Conservation (phyloP, 1,139 yeast species). For the Chernovozyma sophiae-reginae region DNA sequence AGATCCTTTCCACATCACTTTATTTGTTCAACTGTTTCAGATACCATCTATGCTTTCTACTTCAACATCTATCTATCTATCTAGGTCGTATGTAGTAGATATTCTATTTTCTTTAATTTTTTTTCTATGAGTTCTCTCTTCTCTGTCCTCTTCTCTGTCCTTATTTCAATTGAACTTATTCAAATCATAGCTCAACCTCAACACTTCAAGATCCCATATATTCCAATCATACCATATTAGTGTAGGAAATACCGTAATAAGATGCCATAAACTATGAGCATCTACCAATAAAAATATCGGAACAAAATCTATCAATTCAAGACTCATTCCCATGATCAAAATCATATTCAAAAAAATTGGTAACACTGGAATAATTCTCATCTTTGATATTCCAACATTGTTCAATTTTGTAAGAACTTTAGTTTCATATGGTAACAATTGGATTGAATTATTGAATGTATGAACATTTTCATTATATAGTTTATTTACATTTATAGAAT, state of each 20-base stretch:
- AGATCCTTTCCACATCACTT: too few relatives aligned
- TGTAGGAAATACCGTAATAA: conserved; percentile 40
- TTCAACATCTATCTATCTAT: too few relatives aligned
- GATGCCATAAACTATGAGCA: conserved; percentile 45
- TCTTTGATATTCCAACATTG: conserved; percentile 19
- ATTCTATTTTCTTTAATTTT: too few relatives aligned
- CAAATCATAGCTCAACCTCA: conserved; percentile 14
- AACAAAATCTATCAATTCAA: conserved; percentile 37
- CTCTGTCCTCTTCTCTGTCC: too few relatives aligned
- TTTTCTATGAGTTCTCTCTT: too few relatives aligned
- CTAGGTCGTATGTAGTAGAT: too few relatives aligned
- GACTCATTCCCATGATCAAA: conserved; percentile 31
- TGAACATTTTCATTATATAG: conserved; percentile 20
- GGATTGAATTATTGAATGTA: conserved; percentile 34
- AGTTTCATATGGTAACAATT: conserved; percentile 39
- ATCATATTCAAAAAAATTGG: conserved; percentile 36
- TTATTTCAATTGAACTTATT: conserved; percentile 12
- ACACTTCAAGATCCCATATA: conserved; percentile 45
- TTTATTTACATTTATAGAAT: conserved; percentile 20
- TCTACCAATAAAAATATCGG: conserved; percentile 34
- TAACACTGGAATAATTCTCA: conserved; percentile 30
- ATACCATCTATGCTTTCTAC: too few relatives aligned
- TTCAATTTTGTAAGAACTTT: conserved; percentile 31
- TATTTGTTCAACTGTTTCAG: too few relatives aligned
- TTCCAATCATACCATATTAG: conserved; percentile 48